A percentile compares a stretch with the other conserved stretches of the same genome.
phyloP scores from a whole-genome alignment of 2,329 filamentous ascomycete genomes.

The Colletotrichum neosansevieriae region DNA sequence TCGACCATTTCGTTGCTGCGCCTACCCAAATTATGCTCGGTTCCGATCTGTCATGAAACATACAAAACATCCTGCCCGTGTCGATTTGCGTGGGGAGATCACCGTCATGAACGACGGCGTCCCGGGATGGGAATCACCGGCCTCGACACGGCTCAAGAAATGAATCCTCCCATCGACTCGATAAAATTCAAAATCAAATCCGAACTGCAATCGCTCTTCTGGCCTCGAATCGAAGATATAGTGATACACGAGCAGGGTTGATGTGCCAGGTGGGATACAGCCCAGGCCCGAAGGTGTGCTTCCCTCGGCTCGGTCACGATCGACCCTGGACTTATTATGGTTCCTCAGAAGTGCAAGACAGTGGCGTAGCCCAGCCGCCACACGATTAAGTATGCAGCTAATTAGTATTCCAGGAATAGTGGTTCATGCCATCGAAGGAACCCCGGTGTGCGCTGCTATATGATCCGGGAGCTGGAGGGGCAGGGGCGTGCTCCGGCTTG shows the following conservation, averaged over 20 bases:
- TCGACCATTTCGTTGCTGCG: constrained; percentile 64
- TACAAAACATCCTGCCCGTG: constrained; percentile 22
- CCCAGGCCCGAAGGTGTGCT: constrained; percentile 20
- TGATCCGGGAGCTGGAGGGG: constrained; percentile 52
- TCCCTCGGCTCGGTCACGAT: not conserved
- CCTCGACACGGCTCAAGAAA: constrained; percentile 15
- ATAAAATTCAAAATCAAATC: constrained; percentile 15
- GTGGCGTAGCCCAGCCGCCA: constrained; percentile 27
- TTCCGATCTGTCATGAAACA: constrained; percentile 33
- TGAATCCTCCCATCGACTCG: constrained; percentile 21
- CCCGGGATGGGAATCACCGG: not conserved
- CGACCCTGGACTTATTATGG: constrained; percentile 30
- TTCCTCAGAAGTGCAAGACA: not conserved
- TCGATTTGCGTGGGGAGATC: not conserved
- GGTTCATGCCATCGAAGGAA: constrained; percentile 63
- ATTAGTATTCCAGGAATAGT: constrained; percentile 70
- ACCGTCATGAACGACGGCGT: not conserved
- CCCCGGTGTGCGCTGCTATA: constrained; percentile 56
- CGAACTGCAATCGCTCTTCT: constrained; percentile 31
- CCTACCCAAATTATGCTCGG: constrained; percentile 60
- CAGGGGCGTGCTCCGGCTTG: constrained; percentile 49
- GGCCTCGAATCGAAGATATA: constrained; percentile 32
- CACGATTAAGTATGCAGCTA: constrained; percentile 42
- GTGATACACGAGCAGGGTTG: constrained; percentile 30
- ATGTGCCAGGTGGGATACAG: constrained; percentile 6